A percentile compares a stretch with the other conserved stretches of the same genome.
Evolutionary conservation across 345 rosid genomes (phyloP).

Genomic region (Dovyalis caffra): DNA sequence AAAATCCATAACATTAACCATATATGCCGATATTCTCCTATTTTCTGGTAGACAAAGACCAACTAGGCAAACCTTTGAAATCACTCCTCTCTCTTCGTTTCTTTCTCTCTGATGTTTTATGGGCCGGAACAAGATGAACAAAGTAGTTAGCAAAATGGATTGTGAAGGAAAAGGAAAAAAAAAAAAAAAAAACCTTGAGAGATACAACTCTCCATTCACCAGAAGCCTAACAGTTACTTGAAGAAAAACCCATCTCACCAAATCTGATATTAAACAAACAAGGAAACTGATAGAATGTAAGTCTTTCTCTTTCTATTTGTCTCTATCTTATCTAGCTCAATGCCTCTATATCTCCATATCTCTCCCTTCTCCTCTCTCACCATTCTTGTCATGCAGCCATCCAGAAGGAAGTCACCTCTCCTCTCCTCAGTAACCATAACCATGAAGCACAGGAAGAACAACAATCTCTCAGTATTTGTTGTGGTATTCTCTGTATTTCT

Average conservation of each 20-base stretch:
- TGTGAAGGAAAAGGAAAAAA: too few relatives aligned
- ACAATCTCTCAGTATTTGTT: conserved; percentile 63
- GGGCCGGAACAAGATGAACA: background rate
- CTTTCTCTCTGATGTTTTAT: conserved; percentile 1
- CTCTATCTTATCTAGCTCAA: conserved; percentile 7
- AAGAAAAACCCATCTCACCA: conserved; percentile 67
- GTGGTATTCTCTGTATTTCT: conserved; percentile 53
- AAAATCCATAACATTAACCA: background rate
- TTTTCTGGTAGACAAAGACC: conserved; percentile 27
- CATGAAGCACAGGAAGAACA: conserved; percentile 71
- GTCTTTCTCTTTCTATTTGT: background rate
- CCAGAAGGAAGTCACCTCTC: conserved; percentile 35
- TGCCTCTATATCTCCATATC: conserved; percentile 27
- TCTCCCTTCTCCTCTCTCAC: conserved; percentile 16
- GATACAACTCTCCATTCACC: conserved; percentile 53
- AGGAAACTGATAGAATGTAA: background rate
- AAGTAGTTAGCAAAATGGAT: conserved; percentile 32
- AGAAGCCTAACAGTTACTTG: conserved; percentile 43
- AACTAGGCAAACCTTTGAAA: conserved; percentile 33
- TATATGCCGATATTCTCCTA: background rate
- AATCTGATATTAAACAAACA: conserved; percentile 43
- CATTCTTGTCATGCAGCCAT: conserved; percentile 42
- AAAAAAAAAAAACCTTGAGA: conserved; percentile 19
- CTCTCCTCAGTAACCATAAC: conserved; percentile 36
- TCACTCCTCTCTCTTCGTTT: conserved; percentile 26